These are phyloP conservation scores for Akanthomyces uredinophilus DNA, from an alignment of 2,329 filamentous ascomycete genomes.

Conservation along the genomic window DNA sequence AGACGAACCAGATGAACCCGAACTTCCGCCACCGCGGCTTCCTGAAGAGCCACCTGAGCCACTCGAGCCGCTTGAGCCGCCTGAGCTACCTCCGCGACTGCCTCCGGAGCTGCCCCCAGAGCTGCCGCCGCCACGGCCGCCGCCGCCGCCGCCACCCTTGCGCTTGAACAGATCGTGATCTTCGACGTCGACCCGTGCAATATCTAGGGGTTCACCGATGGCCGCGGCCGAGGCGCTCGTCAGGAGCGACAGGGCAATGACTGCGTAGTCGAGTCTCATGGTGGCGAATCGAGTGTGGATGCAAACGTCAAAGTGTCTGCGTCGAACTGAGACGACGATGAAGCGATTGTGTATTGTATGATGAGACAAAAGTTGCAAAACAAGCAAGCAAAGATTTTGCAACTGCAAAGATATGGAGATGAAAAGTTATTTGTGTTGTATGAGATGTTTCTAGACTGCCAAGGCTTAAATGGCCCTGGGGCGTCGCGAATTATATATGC, in stretches of 20 bases:
- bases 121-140: slow-evolving; percentile 30
- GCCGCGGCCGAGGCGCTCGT: slow-evolving; percentile 8
- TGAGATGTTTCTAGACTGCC: not conserved
- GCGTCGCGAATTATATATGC: slow-evolving; percentile 8
- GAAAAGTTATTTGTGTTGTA: not conserved
- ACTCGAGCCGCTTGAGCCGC: not conserved
- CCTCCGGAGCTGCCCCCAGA: not conserved
- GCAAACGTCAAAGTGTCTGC: not conserved
- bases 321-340: not conserved
- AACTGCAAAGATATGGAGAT: not conserved
- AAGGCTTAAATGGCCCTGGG: not conserved
- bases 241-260: slow-evolving; percentile 27
- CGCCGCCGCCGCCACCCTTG: slow-evolving; percentile 54
- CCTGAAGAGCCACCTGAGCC: not conserved
- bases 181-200: slow-evolving; percentile 22
- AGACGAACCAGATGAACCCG: no score
- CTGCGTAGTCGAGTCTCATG: slow-evolving; percentile 29
- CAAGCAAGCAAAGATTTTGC: not conserved
- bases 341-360: not conserved
- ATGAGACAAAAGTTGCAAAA: not conserved
- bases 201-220: slow-evolving; percentile 7
- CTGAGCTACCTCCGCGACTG: no score
- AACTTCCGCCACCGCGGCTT: no score
- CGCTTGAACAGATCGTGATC: slow-evolving; percentile 52
- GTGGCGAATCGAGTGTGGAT: slow-evolving; percentile 12